Conservation (phyloP, 495 filamentous ascomycete species). For the Aspergillus indologenus region DNA sequence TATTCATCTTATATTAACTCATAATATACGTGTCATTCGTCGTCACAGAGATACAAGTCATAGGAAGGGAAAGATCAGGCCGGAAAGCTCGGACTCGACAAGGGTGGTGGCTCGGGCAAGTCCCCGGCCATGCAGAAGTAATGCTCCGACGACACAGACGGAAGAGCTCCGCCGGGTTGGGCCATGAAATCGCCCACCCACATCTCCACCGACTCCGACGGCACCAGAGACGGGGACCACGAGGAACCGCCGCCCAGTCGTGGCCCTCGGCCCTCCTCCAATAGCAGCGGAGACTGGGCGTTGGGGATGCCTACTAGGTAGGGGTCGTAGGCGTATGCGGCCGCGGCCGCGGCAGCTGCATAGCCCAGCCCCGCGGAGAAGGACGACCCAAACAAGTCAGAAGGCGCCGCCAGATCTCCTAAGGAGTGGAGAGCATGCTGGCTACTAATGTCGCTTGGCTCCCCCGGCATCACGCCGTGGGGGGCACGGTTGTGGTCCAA, state of each 20-base stretch:
- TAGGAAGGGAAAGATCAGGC: background rate
- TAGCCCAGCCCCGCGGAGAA: background rate
- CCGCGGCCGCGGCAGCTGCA: background rate
- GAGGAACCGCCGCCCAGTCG: background rate
- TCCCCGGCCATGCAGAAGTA: slow-evolving; percentile 1
- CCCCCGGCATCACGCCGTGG: background rate
- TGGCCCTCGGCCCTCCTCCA: background rate
- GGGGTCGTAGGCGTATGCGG: slow-evolving; percentile 2
- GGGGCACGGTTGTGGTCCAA: background rate
- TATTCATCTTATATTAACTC: background rate
- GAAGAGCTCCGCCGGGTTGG: slow-evolving; percentile 1
- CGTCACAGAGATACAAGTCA: background rate
- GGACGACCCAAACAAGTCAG: background rate
- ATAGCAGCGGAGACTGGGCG: background rate
- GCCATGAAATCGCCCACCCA: slow-evolving; percentile 14
- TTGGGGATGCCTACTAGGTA: background rate
- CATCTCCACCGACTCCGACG: slow-evolving; percentile 12
- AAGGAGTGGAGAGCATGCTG: background rate
- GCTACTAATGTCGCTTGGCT: background rate
- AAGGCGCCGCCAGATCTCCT: background rate
- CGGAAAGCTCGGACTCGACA: background rate
- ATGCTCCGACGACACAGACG: background rate
- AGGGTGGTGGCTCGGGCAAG: background rate
- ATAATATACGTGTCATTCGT: background rate
- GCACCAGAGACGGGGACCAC: background rate